Conservation (phyloP, 306 rosid species). For the peach (Prunus persica) region Prunus_persica_NCBIv2 NC_034009.1:25054501-25055000, state of each 20-base stretch:
- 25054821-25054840: constrained; percentile 54
- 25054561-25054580: constrained; percentile 29
- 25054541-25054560: constrained; percentile 14
- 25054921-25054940: constrained; percentile 29
- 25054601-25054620: constrained; percentile 8
- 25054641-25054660: too few species aligned
- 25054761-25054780: background rate
- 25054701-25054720: too few species aligned
- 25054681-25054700: too few species aligned
- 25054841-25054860: constrained; percentile 93
- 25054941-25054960: constrained; percentile 15
- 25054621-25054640: too few species aligned
- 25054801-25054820: background rate
- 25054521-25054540: constrained; percentile 22
- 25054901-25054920: constrained; percentile 36
- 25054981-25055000: background rate
- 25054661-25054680: too few species aligned
- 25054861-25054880: constrained; percentile 95
- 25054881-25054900: constrained; percentile 97
- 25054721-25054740: too few species aligned
- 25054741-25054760: background rate
- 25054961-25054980: background rate
- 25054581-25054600: constrained; percentile 27
- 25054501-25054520: constrained; percentile 19
- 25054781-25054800: background rate